phyloP scores from a whole-genome alignment of 805 yeast genomes.

The Teunomyces aglyptinius region DNA sequence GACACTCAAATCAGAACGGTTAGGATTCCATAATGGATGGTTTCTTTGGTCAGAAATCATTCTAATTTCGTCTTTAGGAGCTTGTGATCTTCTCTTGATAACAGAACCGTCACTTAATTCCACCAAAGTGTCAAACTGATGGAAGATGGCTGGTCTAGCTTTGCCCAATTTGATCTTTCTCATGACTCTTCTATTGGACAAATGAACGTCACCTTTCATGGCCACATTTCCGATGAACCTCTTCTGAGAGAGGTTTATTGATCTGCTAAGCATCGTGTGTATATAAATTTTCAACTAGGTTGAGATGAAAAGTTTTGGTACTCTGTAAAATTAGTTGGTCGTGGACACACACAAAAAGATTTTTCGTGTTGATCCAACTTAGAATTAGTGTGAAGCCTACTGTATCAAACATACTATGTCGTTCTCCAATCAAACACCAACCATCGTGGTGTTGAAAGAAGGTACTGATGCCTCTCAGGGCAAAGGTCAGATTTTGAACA shows the following conservation, averaged over 20 bases:
- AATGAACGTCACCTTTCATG: slow-evolving; percentile 37
- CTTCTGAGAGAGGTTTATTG: slow-evolving; percentile 3
- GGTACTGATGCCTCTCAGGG: slow-evolving; percentile 99
- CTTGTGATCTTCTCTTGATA: slow-evolving; percentile 74
- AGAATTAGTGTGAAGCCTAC: slow-evolving; percentile 1
- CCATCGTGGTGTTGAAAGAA: slow-evolving; percentile 96
- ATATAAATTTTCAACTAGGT: neutral
- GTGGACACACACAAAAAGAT: slow-evolving; percentile 7
- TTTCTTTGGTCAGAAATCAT: slow-evolving; percentile 88
- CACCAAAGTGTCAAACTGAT: slow-evolving; percentile 85
- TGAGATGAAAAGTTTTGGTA: neutral
- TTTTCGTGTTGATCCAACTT: slow-evolving; percentile 5
- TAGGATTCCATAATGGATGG: slow-evolving; percentile 84
- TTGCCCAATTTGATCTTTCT: slow-evolving; percentile 74
- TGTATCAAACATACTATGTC: slow-evolving; percentile 50
- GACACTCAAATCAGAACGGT: slow-evolving; percentile 70
- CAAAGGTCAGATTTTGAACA: slow-evolving; percentile 89
- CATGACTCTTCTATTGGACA: slow-evolving; percentile 55
- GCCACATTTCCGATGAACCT: slow-evolving; percentile 4
- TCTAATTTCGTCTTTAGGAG: slow-evolving; percentile 82
- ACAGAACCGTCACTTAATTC: slow-evolving; percentile 95
- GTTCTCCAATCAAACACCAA: slow-evolving; percentile 91
- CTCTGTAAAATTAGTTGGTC: slow-evolving; percentile 3
- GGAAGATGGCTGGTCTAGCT: slow-evolving; percentile 90
- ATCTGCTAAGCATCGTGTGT: neutral